phyloP scores from a whole-genome alignment of 108 stramenopile genomes.

The Tribonema minus region DNA sequence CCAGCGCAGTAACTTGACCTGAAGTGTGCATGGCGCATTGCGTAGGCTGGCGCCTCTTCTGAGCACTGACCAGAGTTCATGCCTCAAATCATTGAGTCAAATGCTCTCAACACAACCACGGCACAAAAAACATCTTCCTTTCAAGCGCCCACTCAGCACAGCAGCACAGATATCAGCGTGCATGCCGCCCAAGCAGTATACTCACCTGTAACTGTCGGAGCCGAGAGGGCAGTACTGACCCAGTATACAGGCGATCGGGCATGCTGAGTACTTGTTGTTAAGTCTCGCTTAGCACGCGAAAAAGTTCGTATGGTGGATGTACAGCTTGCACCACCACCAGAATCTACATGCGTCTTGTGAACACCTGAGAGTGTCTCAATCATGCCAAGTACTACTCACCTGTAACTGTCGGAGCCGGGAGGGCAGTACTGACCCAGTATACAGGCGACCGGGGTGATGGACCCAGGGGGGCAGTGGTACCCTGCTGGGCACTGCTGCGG shows the following conservation, averaged over 20 bases:
- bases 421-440: background rate
- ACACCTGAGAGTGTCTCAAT: too few relatives aligned
- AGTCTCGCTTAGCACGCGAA: background rate
- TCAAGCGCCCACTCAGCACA: too few relatives aligned
- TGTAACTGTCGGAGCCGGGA: background rate
- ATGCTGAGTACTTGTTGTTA: background rate
- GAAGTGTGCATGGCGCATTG: too few relatives aligned
- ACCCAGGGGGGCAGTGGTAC: constrained; percentile 6
- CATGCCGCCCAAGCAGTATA: too few relatives aligned
- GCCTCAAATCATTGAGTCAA: too few relatives aligned
- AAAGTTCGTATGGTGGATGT: background rate
- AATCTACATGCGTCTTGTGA: too few relatives aligned
- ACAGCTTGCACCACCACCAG: background rate
- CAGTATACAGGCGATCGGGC: background rate
- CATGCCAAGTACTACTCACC: background rate
- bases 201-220: background rate
- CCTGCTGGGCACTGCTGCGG: background rate
- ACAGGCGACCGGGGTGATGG: background rate
- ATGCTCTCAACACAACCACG: too few relatives aligned
- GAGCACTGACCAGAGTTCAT: too few relatives aligned
- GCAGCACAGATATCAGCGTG: too few relatives aligned
- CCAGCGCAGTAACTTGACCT: too few relatives aligned
- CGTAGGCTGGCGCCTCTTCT: too few relatives aligned
- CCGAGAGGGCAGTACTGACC: background rate
- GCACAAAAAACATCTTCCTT: too few relatives aligned